These are phyloP conservation scores for Polyporus arcularius DNA, from an alignment of 768 basidiomycete species.

Conservation along the genomic window DNA sequence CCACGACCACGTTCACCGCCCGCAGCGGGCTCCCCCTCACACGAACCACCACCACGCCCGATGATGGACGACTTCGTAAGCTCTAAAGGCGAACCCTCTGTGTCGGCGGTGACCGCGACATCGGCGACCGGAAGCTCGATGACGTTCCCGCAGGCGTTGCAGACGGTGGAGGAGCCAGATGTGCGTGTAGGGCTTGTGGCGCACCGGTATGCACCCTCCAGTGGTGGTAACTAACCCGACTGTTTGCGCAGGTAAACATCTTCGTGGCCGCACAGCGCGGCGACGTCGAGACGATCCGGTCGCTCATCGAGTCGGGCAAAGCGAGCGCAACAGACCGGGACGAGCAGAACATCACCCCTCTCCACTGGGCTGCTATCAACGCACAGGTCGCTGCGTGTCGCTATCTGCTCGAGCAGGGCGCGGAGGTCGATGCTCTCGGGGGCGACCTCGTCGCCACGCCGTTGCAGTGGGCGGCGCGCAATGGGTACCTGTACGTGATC, in stretches of 20 bases:
- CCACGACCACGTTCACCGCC: constrained; percentile 19
- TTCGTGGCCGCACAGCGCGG: constrained; percentile 89
- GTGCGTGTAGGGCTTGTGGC: constrained; percentile 32
- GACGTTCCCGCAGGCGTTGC: constrained; percentile 46
- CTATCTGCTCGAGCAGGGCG: constrained; percentile 87
- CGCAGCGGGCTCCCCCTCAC: constrained; percentile 14
- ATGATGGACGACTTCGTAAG: constrained; percentile 39
- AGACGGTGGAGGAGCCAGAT: constrained; percentile 40
- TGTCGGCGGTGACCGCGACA: constrained; percentile 41
- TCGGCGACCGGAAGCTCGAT: constrained; percentile 47
- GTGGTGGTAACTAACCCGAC: background rate
- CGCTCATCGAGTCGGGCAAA: constrained; percentile 70
- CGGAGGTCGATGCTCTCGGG: constrained; percentile 91
- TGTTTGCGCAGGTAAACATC: constrained; percentile 52
- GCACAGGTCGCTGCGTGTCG: constrained; percentile 89
- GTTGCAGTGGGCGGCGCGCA: constrained; percentile 97
- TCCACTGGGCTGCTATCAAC: constrained; percentile 99
- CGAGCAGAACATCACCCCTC: constrained; percentile 87
- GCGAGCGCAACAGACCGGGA: constrained; percentile 80
- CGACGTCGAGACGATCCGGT: constrained; percentile 63
- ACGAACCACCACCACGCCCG: constrained; percentile 2
- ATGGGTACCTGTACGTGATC: constrained; percentile 94
- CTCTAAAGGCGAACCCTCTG: constrained; percentile 52
- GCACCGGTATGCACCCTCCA: background rate
- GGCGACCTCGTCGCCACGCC: constrained; percentile 95